A percentile compares a stretch with the other conserved stretches of the same genome.
These are phyloP conservation scores for Termitomyces sp. DNA, from an alignment of 768 basidiomycete genomes.

Conservation along the genomic window DNA sequence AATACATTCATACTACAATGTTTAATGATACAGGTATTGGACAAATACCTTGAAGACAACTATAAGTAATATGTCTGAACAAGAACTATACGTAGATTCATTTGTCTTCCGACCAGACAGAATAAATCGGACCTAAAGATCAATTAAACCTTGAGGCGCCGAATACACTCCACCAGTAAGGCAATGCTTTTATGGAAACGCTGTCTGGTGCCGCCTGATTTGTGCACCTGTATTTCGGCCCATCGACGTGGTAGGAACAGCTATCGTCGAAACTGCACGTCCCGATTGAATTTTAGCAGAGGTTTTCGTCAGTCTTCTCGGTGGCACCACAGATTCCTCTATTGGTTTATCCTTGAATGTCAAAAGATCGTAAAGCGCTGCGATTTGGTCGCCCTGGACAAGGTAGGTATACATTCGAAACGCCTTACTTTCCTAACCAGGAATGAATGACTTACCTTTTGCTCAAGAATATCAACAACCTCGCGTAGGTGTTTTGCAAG, in stretches of 20 bases:
- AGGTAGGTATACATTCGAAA: background rate
- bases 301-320: conserved; percentile 1
- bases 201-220: background rate
- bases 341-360: conserved; percentile 65
- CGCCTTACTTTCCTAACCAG: background rate
- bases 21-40: background rate
- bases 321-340: conserved; percentile 20
- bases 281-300: background rate
- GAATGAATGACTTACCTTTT: conserved; percentile 52
- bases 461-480: conserved; percentile 88
- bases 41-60: background rate
- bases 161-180: background rate
- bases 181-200: background rate
- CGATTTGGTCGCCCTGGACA: conserved; percentile 85
- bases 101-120: background rate
- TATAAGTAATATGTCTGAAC: conserved; percentile 7
- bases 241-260: conserved; percentile 4
- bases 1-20: background rate
- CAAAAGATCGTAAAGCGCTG: conserved; percentile 82
- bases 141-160: background rate
- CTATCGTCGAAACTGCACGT: conserved; percentile 7
- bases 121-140: background rate
- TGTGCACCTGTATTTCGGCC: conserved; percentile 1
- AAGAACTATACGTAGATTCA: conserved; percentile 1
- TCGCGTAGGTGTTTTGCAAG: conserved; percentile 85